phyloP scores from a whole-genome alignment of 2,329 filamentous ascomycete genomes.

The Fulvia fulva region DNA sequence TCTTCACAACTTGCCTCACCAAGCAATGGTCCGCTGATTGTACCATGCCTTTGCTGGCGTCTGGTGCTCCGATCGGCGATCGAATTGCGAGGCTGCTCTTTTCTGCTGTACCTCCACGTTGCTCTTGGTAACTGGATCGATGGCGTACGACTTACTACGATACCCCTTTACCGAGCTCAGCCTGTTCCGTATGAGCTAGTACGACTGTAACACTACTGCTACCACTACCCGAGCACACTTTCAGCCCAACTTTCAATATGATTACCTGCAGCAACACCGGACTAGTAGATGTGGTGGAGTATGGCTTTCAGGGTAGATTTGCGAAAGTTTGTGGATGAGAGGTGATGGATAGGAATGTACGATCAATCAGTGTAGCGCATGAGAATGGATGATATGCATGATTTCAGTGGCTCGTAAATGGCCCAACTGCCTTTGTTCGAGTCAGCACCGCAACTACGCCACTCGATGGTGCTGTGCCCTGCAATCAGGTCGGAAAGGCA shows the following conservation, averaged over 20 bases:
- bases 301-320: neutral
- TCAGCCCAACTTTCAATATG: neutral
- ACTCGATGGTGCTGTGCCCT: neutral
- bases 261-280: neutral
- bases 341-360: constrained; percentile 6
- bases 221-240: constrained; percentile 1
- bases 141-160: constrained; percentile 18
- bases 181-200: constrained; percentile 3
- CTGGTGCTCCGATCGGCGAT: constrained; percentile 7
- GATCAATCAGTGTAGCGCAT: neutral
- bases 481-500: too few relatives aligned
- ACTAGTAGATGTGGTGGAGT: constrained; percentile 4
- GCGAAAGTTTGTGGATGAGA: neutral
- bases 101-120: constrained; percentile 8
- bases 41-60: constrained; percentile 10
- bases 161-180: constrained; percentile 23
- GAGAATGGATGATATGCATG: neutral
- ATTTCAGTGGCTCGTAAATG: neutral
- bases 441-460: neutral
- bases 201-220: constrained; percentile 12
- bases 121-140: constrained; percentile 3
- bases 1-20: constrained; percentile 13
- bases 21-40: constrained; percentile 16
- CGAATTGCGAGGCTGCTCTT: constrained; percentile 6
- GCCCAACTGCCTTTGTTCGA: neutral